These are phyloP conservation scores for Omphalotus guepiniiformis DNA, from an alignment of 768 basidiomycete genomes.

Conservation along the genomic window DNA sequence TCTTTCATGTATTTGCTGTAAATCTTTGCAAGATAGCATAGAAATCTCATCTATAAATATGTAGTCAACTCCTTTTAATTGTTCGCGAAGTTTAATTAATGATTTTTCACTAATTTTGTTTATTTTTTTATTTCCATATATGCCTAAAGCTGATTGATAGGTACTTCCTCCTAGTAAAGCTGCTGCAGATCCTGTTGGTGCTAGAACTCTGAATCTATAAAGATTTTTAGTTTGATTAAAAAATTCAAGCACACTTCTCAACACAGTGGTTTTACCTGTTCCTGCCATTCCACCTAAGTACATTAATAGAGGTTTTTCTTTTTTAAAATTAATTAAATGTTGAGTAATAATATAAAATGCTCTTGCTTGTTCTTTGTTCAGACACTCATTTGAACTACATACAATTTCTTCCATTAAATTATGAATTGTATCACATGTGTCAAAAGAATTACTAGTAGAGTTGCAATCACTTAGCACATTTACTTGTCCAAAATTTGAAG, in stretches of 20 bases:
- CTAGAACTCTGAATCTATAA: slow-evolving; percentile 21
- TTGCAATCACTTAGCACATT: background rate
- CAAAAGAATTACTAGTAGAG: background rate
- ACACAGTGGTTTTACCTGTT: slow-evolving; percentile 26
- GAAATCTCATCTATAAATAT: slow-evolving; percentile 28
- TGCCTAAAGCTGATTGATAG: slow-evolving; percentile 30
- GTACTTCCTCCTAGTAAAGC: slow-evolving; percentile 30
- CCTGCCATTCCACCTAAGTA: slow-evolving; percentile 26
- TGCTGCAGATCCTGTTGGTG: slow-evolving; percentile 31
- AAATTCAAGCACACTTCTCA: slow-evolving; percentile 19
- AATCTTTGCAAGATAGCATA: slow-evolving; percentile 20
- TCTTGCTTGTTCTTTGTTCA: slow-evolving; percentile 12
- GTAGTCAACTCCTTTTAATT: slow-evolving; percentile 16
- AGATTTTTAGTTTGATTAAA: slow-evolving; percentile 19
- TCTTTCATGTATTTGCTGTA: slow-evolving; percentile 13
- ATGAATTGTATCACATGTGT: background rate
- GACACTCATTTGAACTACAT: slow-evolving; percentile 1
- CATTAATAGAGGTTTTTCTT: slow-evolving; percentile 10
- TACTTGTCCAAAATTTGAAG: background rate
- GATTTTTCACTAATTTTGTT: background rate
- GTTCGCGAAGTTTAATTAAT: background rate
- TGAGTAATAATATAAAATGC: slow-evolving; percentile 14
- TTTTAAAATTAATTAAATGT: background rate
- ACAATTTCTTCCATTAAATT: background rate
- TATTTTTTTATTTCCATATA: slow-evolving; percentile 10